Percentiles rank a stretch among this genome's conserved stretches.
Conservation (phyloP, 2,329 filamentous ascomycete genomes). For the Camillea tinctor region DNA sequence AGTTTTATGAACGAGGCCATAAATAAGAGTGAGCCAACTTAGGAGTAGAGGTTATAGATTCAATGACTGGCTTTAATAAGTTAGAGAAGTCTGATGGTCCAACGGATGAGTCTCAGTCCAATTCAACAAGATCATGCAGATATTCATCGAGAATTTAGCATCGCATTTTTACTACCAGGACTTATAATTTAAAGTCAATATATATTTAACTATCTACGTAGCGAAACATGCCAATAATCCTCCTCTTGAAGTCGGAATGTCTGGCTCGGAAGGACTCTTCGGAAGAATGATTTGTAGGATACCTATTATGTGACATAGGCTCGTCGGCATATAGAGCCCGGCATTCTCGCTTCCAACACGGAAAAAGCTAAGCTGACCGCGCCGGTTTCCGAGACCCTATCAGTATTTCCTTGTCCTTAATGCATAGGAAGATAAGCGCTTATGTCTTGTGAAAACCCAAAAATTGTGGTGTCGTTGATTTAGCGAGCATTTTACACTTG, state of each 20-base stretch:
- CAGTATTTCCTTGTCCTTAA: too few species aligned
- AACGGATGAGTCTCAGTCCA: not conserved
- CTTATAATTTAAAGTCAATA: not conserved
- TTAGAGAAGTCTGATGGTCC: not conserved
- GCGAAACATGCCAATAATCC: not conserved
- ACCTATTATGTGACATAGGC: too few species aligned
- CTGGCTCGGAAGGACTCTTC: not conserved
- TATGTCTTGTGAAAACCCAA: too few species aligned
- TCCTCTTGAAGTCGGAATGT: not conserved
- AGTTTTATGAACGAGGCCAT: slow-evolving; percentile 17
- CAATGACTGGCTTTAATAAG: not conserved
- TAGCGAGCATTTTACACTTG: too few species aligned
- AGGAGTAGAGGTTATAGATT: not conserved
- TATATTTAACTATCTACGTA: not conserved
- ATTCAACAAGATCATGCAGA: not conserved
- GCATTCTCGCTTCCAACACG: too few species aligned
- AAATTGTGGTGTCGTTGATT: too few species aligned
- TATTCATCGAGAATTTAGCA: not conserved
- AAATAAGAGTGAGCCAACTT: not conserved
- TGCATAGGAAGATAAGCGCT: too few species aligned
- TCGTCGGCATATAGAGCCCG: too few species aligned
- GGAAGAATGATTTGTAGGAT: not conserved
- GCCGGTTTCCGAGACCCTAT: too few species aligned
- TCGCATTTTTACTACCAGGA: too few species aligned
- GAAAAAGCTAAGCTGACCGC: too few species aligned